Evolutionary conservation across 768 basidiomycete genomes (phyloP), one percentile per base, ranked within the genome.

Genomic region (Lepiota brunneoincarnata): DNA sequence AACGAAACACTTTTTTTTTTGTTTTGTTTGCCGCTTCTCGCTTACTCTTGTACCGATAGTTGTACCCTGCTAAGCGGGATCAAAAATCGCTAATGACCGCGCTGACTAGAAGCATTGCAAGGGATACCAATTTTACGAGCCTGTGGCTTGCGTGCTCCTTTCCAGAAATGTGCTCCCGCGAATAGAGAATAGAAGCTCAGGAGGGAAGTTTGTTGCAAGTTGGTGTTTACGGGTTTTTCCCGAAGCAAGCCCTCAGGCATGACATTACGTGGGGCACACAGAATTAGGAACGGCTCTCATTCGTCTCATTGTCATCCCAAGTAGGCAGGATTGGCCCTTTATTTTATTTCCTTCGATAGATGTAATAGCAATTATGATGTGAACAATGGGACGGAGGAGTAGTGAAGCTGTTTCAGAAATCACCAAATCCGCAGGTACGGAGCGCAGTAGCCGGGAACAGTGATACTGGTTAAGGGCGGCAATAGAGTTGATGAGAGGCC

Each of bases 211-310:
- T 51, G n/a, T n/a, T n/a, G n/a, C 4, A 17, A 17, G 9, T 43
- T 51, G 39, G 34, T 15, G 49, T 51, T 39, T 34, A 35, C 26
- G 31, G 26, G 21, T 18, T 34, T 43, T 51, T 42, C 23, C 38
- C 39, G 49, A 50, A 50, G 37, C 24, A 35, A 20, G n/a, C n/a
- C 31, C 40, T 42, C 50, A 43, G 50, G 50, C 41, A 34, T 51
- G 50, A 42, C 50, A 51, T 51, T 51, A 51, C 28, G 50, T 51
- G 50, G 50, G 24, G 18, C 26, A 24, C 35, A 34, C 23, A 51
- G 50, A 31, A 46, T 31, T 46, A 31, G 31, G 34, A 6, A 6
- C 44, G 44, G 26, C 26, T 31, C 31, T 31, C 3, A 9, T 10
- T 31, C 31, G 31, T 10, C 3, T 9, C 50, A 51, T 51, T 42